These are phyloP conservation scores for Paramecium bursaria DNA, from an alignment of 73 alveolate genomes.

Conservation along the genomic window DNA sequence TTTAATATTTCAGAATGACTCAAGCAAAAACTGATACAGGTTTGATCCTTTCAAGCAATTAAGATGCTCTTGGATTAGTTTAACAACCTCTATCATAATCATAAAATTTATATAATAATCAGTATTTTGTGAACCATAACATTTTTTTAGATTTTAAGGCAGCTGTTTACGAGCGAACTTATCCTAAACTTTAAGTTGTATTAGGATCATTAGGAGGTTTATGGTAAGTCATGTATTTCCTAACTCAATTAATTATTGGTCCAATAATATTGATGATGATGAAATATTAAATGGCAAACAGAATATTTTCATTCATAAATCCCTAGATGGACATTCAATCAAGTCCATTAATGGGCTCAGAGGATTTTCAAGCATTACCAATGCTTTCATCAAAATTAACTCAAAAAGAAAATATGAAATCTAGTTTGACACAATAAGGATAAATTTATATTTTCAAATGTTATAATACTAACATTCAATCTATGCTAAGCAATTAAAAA, in stretches of 20 bases:
- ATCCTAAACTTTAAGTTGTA: not conserved
- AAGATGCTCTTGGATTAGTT: not conserved
- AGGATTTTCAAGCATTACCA: not conserved
- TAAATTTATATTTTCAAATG: not conserved
- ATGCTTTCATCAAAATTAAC: not conserved
- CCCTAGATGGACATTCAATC: too few species aligned
- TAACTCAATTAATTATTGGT: too few species aligned
- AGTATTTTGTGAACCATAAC: not conserved
- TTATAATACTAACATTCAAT: too few species aligned
- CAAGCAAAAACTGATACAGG: conserved; percentile 19
- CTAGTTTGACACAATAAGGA: not conserved
- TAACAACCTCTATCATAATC: not conserved
- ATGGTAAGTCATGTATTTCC: too few species aligned
- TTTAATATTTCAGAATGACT: not conserved
- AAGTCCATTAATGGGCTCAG: too few species aligned
- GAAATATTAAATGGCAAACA: too few species aligned
- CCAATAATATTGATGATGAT: too few species aligned
- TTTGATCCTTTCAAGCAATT: not conserved
- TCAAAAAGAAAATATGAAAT: not conserved
- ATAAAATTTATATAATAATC: not conserved
- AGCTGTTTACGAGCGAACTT: conserved; percentile 5
- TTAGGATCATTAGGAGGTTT: conserved; percentile 50
- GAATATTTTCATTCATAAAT: too few species aligned
- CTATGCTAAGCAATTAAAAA: too few species aligned
- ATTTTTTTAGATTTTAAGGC: not conserved